Percentiles rank a stretch among this genome's conserved stretches.
These are phyloP conservation scores for Scutellaria minor DNA, from an alignment of 257 asterid species.

Conservation along the genomic window DNA sequence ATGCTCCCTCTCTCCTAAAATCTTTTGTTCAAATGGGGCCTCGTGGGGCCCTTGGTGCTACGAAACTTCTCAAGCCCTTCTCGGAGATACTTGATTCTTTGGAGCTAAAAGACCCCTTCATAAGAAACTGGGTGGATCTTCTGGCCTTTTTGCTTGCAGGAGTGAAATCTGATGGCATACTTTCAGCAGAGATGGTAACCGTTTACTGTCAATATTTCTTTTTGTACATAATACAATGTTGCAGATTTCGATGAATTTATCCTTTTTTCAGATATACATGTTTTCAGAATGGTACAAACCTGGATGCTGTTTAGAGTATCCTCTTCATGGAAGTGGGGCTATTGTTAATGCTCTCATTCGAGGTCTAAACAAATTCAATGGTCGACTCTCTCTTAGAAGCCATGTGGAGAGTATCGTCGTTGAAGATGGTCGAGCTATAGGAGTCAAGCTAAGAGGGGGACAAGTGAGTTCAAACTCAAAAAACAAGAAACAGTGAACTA, in stretches of 20 bases:
- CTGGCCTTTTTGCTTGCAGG: conserved; percentile 95
- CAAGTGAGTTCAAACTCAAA: conserved; percentile 58
- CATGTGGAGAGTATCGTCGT: conserved; percentile 82
- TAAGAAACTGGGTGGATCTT: conserved; percentile 94
- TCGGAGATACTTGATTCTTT: conserved; percentile 80
- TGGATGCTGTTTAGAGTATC: conserved; percentile 86
- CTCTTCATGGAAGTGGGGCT: conserved; percentile 92
- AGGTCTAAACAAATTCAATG: conserved; percentile 85
- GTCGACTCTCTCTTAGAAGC: conserved; percentile 80
- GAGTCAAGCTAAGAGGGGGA: conserved; percentile 87
- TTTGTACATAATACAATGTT: background rate
- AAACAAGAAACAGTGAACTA: background rate
- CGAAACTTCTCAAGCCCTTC: conserved; percentile 89
- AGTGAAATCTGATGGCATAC: conserved; percentile 87
- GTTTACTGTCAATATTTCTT: conserved; percentile 11
- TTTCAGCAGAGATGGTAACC: conserved; percentile 95
- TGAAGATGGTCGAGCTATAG: conserved; percentile 88
- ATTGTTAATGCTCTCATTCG: conserved; percentile 82
- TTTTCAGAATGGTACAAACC: conserved; percentile 98
- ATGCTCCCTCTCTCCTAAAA: conserved; percentile 83
- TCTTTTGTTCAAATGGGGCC: conserved; percentile 97
- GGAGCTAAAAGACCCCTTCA: conserved; percentile 76
- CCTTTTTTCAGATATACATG: conserved; percentile 77
- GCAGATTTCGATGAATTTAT: too few relatives aligned
- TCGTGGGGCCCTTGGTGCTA: conserved; percentile 85